phyloP scores from a whole-genome alignment of 306 rosid genomes.

The Vigna angularis region DNA sequence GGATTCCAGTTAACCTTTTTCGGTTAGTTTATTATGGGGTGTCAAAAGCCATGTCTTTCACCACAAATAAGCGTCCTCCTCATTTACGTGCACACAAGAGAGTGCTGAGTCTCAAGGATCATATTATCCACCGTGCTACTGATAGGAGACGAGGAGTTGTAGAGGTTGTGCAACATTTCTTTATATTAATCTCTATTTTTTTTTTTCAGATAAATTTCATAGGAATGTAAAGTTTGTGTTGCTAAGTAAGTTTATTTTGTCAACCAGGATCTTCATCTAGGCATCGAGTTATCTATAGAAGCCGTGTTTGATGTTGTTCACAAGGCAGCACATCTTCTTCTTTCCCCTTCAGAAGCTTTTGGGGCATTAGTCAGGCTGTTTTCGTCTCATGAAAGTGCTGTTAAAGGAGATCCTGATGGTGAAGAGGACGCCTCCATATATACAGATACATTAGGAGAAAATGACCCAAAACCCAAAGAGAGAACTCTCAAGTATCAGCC shows the following conservation, averaged over 20 bases:
- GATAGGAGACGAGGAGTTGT: slow-evolving; percentile 93
- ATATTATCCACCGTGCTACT: slow-evolving; percentile 75
- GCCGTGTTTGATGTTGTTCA: slow-evolving; percentile 75
- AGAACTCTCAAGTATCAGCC: slow-evolving; percentile 61
- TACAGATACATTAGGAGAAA: slow-evolving; percentile 63
- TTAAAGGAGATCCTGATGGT: slow-evolving; percentile 39
- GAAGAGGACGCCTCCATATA: slow-evolving; percentile 44
- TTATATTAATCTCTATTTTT: slow-evolving; percentile 20
- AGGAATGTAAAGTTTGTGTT: slow-evolving; percentile 14
- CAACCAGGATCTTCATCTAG: slow-evolving; percentile 89
- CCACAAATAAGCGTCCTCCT: slow-evolving; percentile 46
- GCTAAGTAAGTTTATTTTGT: slow-evolving; percentile 37
- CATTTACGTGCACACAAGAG: slow-evolving; percentile 53
- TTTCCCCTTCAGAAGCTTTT: slow-evolving; percentile 73
- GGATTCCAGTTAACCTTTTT: slow-evolving; percentile 59
- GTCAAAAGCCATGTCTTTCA: slow-evolving; percentile 39
- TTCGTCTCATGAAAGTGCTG: slow-evolving; percentile 47
- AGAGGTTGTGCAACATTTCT: slow-evolving; percentile 63
- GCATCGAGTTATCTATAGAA: slow-evolving; percentile 80
- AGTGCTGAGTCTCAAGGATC: slow-evolving; percentile 69
- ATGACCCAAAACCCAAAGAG: slow-evolving; percentile 57
- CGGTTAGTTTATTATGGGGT: slow-evolving; percentile 41
- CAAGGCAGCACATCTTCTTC: slow-evolving; percentile 76
- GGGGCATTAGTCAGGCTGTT: slow-evolving; percentile 50
- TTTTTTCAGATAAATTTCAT: slow-evolving; percentile 1